Conservation (phyloP, 306 rosid species). For the Inga oerstediana region DNA sequence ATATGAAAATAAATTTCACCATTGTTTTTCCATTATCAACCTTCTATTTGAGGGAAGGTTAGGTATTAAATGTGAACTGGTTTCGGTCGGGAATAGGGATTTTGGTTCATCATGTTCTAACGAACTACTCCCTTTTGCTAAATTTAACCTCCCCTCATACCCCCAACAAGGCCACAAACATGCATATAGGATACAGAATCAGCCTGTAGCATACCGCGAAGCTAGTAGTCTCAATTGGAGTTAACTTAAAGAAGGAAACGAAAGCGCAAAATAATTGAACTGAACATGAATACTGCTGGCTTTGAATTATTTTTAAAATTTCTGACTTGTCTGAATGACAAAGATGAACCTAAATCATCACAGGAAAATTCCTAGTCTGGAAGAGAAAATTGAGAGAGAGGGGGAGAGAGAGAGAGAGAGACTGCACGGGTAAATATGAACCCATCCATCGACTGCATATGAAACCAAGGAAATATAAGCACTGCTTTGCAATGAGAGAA, state of each 20-base stretch:
- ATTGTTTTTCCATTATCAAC: not conserved
- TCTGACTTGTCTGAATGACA: not conserved
- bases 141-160: too few relatives aligned
- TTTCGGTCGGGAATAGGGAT: too few relatives aligned
- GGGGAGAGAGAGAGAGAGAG: conserved; percentile 28
- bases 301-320: not conserved
- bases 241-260: not conserved
- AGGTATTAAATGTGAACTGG: too few relatives aligned
- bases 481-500: conserved; percentile 25
- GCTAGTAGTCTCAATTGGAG: not conserved
- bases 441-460: conserved; percentile 38
- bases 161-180: too few relatives aligned
- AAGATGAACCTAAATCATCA: conserved; percentile 23
- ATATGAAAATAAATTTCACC: not conserved
- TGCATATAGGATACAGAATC: too few relatives aligned
- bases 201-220: too few relatives aligned
- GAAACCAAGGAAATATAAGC: conserved; percentile 22
- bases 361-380: conserved; percentile 32
- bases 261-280: not conserved
- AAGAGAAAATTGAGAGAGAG: not conserved
- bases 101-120: too few relatives aligned
- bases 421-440: conserved; percentile 36
- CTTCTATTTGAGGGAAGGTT: too few relatives aligned
- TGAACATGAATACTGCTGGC: not conserved
- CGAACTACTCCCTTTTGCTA: too few relatives aligned